Base-by-base conservation (phyloP, 2,329 filamentous ascomycete species). In the Meredithiella fracta region DNA sequence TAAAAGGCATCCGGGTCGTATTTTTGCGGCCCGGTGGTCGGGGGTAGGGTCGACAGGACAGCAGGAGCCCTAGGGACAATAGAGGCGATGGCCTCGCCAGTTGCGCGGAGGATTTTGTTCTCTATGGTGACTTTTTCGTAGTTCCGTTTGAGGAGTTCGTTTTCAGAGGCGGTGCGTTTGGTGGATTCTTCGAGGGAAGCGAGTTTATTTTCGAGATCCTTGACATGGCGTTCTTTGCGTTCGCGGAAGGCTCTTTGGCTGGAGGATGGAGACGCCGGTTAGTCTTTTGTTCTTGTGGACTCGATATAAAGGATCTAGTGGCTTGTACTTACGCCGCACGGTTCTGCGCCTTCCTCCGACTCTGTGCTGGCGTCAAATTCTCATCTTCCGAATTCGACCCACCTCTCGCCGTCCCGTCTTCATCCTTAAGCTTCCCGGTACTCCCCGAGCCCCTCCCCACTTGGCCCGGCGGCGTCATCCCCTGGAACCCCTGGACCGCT, bases 181-280 rank as follows among this genome's bases (percentile, higher is more conserved):
- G 86, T 85, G 52, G 82, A 80, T 59, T 82, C 80, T 65, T 94
- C 85, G 31, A 96, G 79, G 51, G 73, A 76, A 52, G 79, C 83
- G 26, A 97, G 80, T 67, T 94, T 92, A 57, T 81, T 79, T 69
- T 75, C 90, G 23, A 97, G 82, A 59, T 97, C 89, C 67, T 90
- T 90, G 60, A 97, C 89, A 65, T 94, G 90, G 58, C 83, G 84
- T 67, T 97, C 91, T 69, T 97, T 97, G 62, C 91, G 84, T 69
- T 97, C 91, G 59, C 91, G 87, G 68, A 97, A 97, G 31, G 92
- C 91, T 63, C 91, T 84, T 75, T 97, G 92, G 51, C 91, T 96
- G 60, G 31, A 50, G 20, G 37, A 23, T 31, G 29, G 23, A 51
- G 7, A 23, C 11, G 52, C 40, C 3, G 11, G 31, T 23, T 15